These are phyloP conservation scores for Piedraia hortae DNA, from an alignment of 2,329 filamentous ascomycete species.

Conservation along the genomic window DNA sequence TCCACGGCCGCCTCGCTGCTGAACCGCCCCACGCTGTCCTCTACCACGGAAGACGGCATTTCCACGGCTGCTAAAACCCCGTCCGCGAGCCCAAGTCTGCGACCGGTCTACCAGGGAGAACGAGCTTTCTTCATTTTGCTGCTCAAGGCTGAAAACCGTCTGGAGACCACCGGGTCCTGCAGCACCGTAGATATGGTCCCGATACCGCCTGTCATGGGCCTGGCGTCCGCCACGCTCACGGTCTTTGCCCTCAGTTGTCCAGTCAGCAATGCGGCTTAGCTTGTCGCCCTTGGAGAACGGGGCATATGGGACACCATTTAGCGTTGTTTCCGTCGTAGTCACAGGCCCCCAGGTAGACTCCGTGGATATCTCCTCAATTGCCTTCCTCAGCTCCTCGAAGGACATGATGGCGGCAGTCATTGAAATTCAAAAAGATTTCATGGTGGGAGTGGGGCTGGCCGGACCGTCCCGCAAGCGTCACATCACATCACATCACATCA, in stretches of 20 bases:
- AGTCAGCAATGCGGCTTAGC: slow-evolving; percentile 96
- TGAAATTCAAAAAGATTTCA: background rate
- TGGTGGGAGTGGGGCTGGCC: background rate
- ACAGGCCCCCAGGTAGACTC: slow-evolving; percentile 49
- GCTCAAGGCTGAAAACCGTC: slow-evolving; percentile 57
- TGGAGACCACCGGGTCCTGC: slow-evolving; percentile 38
- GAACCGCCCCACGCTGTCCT: slow-evolving; percentile 44
- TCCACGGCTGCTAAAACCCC: slow-evolving; percentile 59
- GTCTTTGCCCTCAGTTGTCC: slow-evolving; percentile 71
- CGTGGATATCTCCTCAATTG: slow-evolving; percentile 19
- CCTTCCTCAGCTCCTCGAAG: slow-evolving; percentile 16
- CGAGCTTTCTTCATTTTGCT: slow-evolving; percentile 75
- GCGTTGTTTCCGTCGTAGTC: slow-evolving; percentile 56
- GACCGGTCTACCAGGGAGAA: slow-evolving; percentile 97
- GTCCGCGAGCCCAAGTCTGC: slow-evolving; percentile 56
- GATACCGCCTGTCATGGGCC: slow-evolving; percentile 78
- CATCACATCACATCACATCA: background rate
- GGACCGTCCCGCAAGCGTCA: too few relatives aligned
- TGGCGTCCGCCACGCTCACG: slow-evolving; percentile 52
- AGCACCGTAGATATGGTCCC: slow-evolving; percentile 90
- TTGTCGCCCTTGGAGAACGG: slow-evolving; percentile 98
- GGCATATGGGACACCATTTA: slow-evolving; percentile 87
- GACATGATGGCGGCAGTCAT: slow-evolving; percentile 19
- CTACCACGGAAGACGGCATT: slow-evolving; percentile 59
- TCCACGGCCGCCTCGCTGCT: slow-evolving; percentile 42